phyloP scores from a whole-genome alignment of 345 rosid genomes.

The Eutrema japonicum region DNA sequence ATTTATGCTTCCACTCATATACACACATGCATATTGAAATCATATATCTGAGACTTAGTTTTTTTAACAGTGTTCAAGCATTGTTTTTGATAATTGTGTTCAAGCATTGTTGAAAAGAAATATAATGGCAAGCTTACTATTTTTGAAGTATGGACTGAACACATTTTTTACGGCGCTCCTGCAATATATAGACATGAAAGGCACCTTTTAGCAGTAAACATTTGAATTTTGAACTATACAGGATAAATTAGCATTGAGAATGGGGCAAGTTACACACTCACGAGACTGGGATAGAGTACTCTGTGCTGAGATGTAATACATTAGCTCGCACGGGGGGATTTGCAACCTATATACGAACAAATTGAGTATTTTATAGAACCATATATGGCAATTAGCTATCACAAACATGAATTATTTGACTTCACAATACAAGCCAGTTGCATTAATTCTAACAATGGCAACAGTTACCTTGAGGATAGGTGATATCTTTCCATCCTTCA shows the following conservation, averaged over 20 bases:
- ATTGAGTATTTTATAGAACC: background rate
- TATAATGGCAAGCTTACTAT: conserved; percentile 50
- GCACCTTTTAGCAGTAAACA: background rate
- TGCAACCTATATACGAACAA: conserved; percentile 58
- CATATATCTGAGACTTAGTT: conserved; percentile 4
- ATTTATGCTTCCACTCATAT: background rate
- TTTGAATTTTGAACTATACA: background rate
- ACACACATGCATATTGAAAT: background rate
- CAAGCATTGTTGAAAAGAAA: conserved; percentile 6
- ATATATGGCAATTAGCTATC: conserved; percentile 20
- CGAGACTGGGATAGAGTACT: conserved; percentile 77
- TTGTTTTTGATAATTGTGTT: background rate
- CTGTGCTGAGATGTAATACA: conserved; percentile 69
- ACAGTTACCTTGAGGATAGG: conserved; percentile 71
- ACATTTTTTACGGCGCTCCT: conserved; percentile 66
- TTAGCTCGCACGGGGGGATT: conserved; percentile 92
- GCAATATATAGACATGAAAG: conserved; percentile 35
- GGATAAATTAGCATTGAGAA: conserved; percentile 18
- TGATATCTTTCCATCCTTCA: conserved; percentile 64
- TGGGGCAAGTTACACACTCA: conserved; percentile 50
- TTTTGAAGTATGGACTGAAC: conserved; percentile 63
- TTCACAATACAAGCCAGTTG: conserved; percentile 1
- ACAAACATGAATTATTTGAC: background rate
- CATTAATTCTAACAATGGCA: conserved; percentile 5
- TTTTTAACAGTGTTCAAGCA: background rate